A percentile compares a stretch with the other conserved stretches of the same genome.
Evolutionary conservation across 2,329 filamentous ascomycete genomes (phyloP).

Genomic region (Endoconidiophora laricicola): DNA sequence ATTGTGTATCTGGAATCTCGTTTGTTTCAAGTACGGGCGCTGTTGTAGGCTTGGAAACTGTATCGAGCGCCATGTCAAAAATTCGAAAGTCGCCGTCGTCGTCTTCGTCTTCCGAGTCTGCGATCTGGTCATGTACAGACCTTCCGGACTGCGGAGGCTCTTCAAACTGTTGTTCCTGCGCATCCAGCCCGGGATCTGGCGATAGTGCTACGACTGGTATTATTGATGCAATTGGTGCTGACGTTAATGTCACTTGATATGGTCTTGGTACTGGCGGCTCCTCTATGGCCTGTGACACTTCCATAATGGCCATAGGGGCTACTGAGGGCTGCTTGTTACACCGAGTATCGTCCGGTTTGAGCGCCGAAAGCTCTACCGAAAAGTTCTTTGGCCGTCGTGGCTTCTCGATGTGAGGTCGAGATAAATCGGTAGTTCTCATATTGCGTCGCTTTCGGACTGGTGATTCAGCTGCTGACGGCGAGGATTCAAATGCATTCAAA

Average conservation of each 20-base stretch:
- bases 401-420: too few species aligned
- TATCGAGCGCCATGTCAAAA: background rate
- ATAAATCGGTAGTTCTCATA: background rate
- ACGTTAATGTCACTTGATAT: background rate
- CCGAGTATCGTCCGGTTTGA: background rate
- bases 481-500: background rate
- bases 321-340: background rate
- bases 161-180: background rate
- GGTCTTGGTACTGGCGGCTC: background rate
- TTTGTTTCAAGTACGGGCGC: background rate
- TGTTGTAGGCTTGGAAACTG: background rate
- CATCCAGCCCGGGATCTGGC: too few species aligned
- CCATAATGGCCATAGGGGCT: slow-evolving; percentile 12
- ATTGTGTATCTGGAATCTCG: slow-evolving; percentile 17
- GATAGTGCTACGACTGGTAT: too few species aligned
- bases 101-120: slow-evolving; percentile 10
- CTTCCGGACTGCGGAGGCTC: background rate
- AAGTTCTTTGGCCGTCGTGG: too few species aligned
- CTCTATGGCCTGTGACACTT: slow-evolving; percentile 9
- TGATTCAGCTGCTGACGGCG: background rate
- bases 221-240: too few species aligned
- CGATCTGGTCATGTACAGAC: slow-evolving; percentile 6
- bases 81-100: slow-evolving; percentile 5
- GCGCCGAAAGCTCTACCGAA: too few species aligned
- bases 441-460: background rate